Evolutionary conservation across 2,329 filamentous ascomycete species (phyloP).

Genomic region (Alternaria triticina): DNA sequence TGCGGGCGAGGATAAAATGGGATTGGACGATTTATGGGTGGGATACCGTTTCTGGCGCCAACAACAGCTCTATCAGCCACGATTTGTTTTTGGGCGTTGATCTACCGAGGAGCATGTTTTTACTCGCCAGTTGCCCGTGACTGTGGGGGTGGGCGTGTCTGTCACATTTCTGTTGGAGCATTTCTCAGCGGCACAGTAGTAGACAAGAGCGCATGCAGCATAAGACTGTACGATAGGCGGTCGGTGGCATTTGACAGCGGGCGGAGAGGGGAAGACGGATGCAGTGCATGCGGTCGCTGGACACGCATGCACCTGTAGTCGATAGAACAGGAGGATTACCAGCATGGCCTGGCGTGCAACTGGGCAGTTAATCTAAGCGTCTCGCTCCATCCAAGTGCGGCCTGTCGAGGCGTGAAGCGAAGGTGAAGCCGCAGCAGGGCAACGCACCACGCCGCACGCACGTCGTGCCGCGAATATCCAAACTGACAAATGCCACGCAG

Average conservation of each 20-base stretch:
- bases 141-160: constrained; percentile 21
- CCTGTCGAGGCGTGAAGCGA: background rate
- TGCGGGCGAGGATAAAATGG: constrained; percentile 38
- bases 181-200: constrained; percentile 16
- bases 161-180: constrained; percentile 3
- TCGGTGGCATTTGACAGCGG: constrained; percentile 1
- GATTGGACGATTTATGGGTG: constrained; percentile 36
- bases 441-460: background rate
- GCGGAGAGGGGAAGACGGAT: constrained; percentile 2
- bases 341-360: constrained; percentile 1
- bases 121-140: constrained; percentile 19
- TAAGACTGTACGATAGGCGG: constrained; percentile 32
- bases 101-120: constrained; percentile 23
- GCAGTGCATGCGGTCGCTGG: constrained; percentile 5
- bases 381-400: constrained; percentile 4
- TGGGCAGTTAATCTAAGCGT: constrained; percentile 16
- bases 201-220: constrained; percentile 23
- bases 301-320: constrained; percentile 8
- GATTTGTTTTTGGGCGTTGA: constrained; percentile 37
- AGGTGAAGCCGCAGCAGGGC: background rate
- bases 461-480: background rate
- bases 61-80: constrained; percentile 34
- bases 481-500: background rate
- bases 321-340: constrained; percentile 11
- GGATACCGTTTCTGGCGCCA: constrained; percentile 23